phyloP scores from a whole-genome alignment of 139 green algal genomes.

The Coelastrella sp. region DNA sequence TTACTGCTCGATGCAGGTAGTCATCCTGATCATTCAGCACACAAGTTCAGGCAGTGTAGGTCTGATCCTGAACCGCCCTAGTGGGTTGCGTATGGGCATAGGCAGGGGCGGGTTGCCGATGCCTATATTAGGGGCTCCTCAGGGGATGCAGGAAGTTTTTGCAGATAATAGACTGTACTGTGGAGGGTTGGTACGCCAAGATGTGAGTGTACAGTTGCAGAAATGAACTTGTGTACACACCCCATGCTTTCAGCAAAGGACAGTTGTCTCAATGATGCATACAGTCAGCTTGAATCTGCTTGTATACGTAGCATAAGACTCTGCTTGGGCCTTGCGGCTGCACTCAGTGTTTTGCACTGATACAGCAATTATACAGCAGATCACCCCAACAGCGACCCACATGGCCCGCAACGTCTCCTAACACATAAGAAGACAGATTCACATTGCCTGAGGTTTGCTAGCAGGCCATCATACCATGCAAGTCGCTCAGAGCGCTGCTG shows the following conservation, averaged over 20 bases:
- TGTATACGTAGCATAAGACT: no score
- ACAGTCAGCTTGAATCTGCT: no score
- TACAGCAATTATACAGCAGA: no score
- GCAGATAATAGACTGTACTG: slow-evolving; percentile 48
- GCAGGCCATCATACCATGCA: neutral
- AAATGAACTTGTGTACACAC: no score
- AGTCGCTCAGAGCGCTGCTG: neutral
- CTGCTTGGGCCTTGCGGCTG: no score
- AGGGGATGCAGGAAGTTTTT: slow-evolving; percentile 55
- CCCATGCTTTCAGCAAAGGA: no score
- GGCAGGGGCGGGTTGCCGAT: slow-evolving; percentile 52
- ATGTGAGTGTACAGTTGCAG: slow-evolving; percentile 26
- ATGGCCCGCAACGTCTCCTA: no score
- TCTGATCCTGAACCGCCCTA: slow-evolving; percentile 77
- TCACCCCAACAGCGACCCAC: no score
- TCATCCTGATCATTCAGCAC: slow-evolving; percentile 72
- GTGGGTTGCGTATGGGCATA: slow-evolving; percentile 55
- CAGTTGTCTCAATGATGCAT: no score
- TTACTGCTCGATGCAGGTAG: slow-evolving; percentile 63
- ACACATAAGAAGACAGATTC: no score
- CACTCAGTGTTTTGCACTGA: no score
- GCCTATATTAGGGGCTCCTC: slow-evolving; percentile 49
- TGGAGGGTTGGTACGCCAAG: slow-evolving; percentile 32
- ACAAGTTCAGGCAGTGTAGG: slow-evolving; percentile 61
- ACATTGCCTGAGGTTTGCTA: no score